phyloP scores from a whole-genome alignment of 345 rosid genomes.

The rapeseed (Brassica napus) region Da-Ae NC_063440.1:25163001-25163500 shows the following conservation, averaged over 20 bases:
- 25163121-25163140: conserved; percentile 32
- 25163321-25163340: background rate
- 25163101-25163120: conserved; percentile 41
- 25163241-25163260: conserved; percentile 26
- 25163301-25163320: conserved; percentile 8
- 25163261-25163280: conserved; percentile 32
- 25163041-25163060: conserved; percentile 16
- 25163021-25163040: conserved; percentile 6
- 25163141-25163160: conserved; percentile 16
- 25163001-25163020: background rate
- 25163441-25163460: conserved; percentile 33
- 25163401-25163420: conserved; percentile 14
- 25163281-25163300: conserved; percentile 20
- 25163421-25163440: conserved; percentile 6
- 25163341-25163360: background rate
- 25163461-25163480: conserved; percentile 22
- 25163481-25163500: conserved; percentile 30
- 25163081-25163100: conserved; percentile 17
- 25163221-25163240: background rate
- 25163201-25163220: conserved; percentile 18
- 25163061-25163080: background rate
- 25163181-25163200: background rate
- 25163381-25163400: background rate
- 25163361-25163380: conserved; percentile 15
- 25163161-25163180: background rate